phyloP scores from a whole-genome alignment of 1,284 basidiomycete species.

The Entoloma clypeatum region DNA sequence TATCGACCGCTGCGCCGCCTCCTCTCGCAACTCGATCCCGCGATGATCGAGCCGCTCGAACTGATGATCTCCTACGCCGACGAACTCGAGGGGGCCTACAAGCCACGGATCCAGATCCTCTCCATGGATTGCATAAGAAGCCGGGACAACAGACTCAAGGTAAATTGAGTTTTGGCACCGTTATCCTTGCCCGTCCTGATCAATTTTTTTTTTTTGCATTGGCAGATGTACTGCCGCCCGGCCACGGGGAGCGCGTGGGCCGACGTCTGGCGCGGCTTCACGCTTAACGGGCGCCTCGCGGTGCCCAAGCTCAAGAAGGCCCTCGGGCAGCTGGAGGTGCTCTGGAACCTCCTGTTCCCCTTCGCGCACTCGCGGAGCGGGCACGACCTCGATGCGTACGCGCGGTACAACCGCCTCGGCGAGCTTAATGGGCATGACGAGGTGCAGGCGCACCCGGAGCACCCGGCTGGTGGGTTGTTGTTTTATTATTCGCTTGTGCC shows the following conservation, averaged over 20 bases:
- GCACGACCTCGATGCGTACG: slow-evolving; percentile 18
- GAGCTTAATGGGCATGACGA: slow-evolving; percentile 6
- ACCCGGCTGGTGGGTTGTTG: slow-evolving; percentile 26
- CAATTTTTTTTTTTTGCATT: not conserved
- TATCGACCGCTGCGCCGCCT: slow-evolving; percentile 22
- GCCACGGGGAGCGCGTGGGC: slow-evolving; percentile 26
- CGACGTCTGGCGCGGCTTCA: slow-evolving; percentile 24
- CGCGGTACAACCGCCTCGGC: not conserved
- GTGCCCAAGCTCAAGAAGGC: slow-evolving; percentile 20
- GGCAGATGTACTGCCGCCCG: slow-evolving; percentile 29
- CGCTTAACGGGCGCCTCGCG: slow-evolving; percentile 26
- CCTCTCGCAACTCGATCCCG: slow-evolving; percentile 23
- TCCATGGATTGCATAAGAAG: slow-evolving; percentile 26
- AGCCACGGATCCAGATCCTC: slow-evolving; percentile 26
- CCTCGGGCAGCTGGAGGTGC: slow-evolving; percentile 21
- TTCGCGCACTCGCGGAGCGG: slow-evolving; percentile 21
- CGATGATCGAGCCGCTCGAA: slow-evolving; percentile 23
- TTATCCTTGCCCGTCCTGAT: slow-evolving; percentile 1
- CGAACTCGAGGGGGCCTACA: slow-evolving; percentile 16
- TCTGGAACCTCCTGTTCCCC: slow-evolving; percentile 30
- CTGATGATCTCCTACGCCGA: slow-evolving; percentile 25
- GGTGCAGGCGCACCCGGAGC: slow-evolving; percentile 16
- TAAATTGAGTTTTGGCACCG: slow-evolving; percentile 4
- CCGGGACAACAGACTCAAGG: slow-evolving; percentile 27
- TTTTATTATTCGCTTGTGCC: slow-evolving; percentile 30